Evolutionary conservation across 495 filamentous ascomycete species (phyloP), one percentile per base, ranked within the genome.

Genomic region (Neurospora sp.): DNA sequence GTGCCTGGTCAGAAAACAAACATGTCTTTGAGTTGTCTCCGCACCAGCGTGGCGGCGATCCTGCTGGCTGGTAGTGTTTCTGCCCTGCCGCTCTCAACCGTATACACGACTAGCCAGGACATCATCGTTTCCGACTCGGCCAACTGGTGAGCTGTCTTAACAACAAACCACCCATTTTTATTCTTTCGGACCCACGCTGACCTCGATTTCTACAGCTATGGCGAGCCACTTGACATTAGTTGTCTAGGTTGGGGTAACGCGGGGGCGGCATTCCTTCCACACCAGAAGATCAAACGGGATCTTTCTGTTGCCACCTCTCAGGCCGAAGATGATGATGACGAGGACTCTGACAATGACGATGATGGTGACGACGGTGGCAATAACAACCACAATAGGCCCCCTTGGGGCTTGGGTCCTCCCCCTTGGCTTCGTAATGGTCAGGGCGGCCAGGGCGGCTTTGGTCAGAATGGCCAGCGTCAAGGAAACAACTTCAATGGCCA

Each of bases 21-120:
- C 62, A 78, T 78, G 76, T 73, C 62, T 31, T 42, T 71, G 38
- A 75, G 70, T 39, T 42, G 69, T 42, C 73, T 74, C 69, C 75
- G 73, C 72, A 69, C 69, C 69, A 62, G 71, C 71, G 39, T 76
- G 62, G 73, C 73, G 69, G 77, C 70, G 72, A 35, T 76, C 69
- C 71, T 72, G 37, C 62, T 76, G 3, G 73, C 40, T 59, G 66
- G 48, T 35, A 27, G 71, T 6, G 72, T 73, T 40, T 9, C 42
- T n/a, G 75, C 76, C 18, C 71, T 72, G 12, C 76, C 76, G 6
- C 48, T 72, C 3, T 38, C 27, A 31, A 6, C 38, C 18, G 74
- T 72, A 2, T 39, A 66, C 39, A 74, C 69, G 69, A 59, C 38
- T 40, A 71, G 44, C 71, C 66, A 48, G 41, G 69, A 59, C 39